Evolutionary conservation across 495 filamentous ascomycete species (phyloP).

Genomic region (Tuber calosporum): DNA sequence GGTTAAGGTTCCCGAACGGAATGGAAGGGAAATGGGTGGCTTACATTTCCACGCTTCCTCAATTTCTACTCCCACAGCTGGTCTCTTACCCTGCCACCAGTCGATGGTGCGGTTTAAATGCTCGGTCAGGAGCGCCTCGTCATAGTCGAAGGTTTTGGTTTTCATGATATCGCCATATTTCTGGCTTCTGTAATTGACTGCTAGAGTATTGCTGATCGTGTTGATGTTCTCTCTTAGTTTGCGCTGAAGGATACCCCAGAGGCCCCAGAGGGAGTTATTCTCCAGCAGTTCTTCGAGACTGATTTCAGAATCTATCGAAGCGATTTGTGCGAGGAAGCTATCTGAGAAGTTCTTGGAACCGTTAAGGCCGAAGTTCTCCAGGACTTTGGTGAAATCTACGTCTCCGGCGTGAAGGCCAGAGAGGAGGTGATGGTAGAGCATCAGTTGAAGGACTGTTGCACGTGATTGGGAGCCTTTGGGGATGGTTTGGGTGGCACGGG

Average conservation of each 20-base stretch:
- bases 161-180: conserved; percentile 55
- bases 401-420: conserved; percentile 61
- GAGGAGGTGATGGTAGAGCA: conserved; percentile 84
- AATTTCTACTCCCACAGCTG: conserved; percentile 70
- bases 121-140: conserved; percentile 52
- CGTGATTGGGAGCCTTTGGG: conserved; percentile 64
- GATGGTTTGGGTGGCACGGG: conserved; percentile 55
- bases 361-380: conserved; percentile 62
- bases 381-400: conserved; percentile 61
- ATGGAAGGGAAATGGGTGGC: conserved; percentile 21
- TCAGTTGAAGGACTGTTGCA: conserved; percentile 75
- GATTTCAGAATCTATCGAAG: conserved; percentile 55
- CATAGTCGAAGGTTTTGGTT: conserved; percentile 61
- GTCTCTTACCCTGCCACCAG: conserved; percentile 81
- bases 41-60: conserved; percentile 87
- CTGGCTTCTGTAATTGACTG: conserved; percentile 56
- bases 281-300: conserved; percentile 50
- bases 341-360: conserved; percentile 63
- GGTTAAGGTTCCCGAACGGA: conserved; percentile 37
- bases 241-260: conserved; percentile 62
- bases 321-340: conserved; percentile 71
- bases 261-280: conserved; percentile 53
- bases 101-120: conserved; percentile 64
- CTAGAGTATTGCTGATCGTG: conserved; percentile 52
- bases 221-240: conserved; percentile 53